Evolutionary conservation across 257 asterid genomes (phyloP), one percentile per base, ranked within the genome.

Genomic region (Perilla frutescens): DNA sequence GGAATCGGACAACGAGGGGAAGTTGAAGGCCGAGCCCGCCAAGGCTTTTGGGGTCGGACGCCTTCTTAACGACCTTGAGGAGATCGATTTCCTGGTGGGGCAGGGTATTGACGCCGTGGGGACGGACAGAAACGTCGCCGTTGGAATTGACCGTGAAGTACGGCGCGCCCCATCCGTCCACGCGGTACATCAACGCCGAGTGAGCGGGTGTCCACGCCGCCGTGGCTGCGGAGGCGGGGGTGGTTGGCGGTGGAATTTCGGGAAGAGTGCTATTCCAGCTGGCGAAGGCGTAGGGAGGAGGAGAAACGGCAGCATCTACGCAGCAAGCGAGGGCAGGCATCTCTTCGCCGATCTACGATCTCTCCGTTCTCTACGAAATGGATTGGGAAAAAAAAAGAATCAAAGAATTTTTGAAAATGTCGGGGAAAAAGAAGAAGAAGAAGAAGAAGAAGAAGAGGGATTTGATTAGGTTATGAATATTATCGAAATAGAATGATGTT

Each of bases 161-260:
- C 7, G 98, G 99, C 20, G 87, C 93, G 8, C 99, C 99, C 98
- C 99, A 95, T 1, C 92, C 96, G 43, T 91, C 96, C 0, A 95
- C 87, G 45, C 87, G 78, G 81, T 95, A 95, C 0, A 92, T 84
- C 14, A 81, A 50, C n/a, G 96, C 65, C 9, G 99, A 95, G 32
- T 84, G 89, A 26, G 85, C 77, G 1, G 96, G 77, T 0, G 96
- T 81, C 99, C 99, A 95, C 8, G 78, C 54, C 64, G 81, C 75
- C 32, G 83, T 14, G 45, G 77, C 1, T 67, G 72, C 50, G n/a
- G 82, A 7, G 76, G 56, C n/a, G 75, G 75, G 1, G 53, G 62
- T 39, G 71, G 81, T 67, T 55, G 78, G 54, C 51, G 86, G 74
- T 39, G 68, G 78, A 49, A 86, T 82, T 14, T 81, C 56, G 67